These are phyloP conservation scores for Chlorella sp. DNA, from an alignment of 139 green algal species.

Conservation along the genomic window DNA sequence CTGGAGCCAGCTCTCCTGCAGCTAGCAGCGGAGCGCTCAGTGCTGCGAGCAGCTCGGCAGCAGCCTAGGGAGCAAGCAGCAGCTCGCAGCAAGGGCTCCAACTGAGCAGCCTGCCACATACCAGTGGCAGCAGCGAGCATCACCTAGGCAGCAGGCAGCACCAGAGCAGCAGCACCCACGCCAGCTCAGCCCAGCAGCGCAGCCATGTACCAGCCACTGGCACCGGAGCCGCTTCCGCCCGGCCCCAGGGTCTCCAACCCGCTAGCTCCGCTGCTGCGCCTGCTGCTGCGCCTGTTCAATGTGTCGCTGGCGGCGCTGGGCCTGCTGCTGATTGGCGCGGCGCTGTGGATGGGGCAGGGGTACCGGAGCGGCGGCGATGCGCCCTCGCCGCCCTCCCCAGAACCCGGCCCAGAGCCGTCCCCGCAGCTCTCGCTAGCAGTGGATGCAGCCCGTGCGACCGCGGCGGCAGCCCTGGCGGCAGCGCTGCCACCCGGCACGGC, in stretches of 20 bases:
- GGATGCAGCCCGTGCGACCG: too few relatives aligned
- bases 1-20: too few relatives aligned
- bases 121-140: too few relatives aligned
- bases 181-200: not conserved
- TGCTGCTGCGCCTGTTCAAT: slow-evolving; percentile 32
- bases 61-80: too few relatives aligned
- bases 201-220: not conserved
- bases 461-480: not conserved
- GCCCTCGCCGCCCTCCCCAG: not conserved
- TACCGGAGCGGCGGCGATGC: not conserved
- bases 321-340: not conserved
- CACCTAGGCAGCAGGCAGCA: not conserved
- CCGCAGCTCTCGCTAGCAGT: too few relatives aligned
- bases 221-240: slow-evolving; percentile 3
- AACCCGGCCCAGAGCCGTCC: not conserved
- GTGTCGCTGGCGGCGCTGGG: not conserved
- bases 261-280: not conserved
- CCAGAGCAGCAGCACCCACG: too few relatives aligned
- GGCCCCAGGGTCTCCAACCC: slow-evolving; percentile 13
- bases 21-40: too few relatives aligned
- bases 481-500: not conserved
- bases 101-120: too few relatives aligned
- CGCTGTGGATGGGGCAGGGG: not conserved
- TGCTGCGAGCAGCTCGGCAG: too few relatives aligned
- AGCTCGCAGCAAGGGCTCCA: too few relatives aligned